Evolutionary conservation across 2,329 filamentous ascomycete genomes (phyloP).

Genomic region (Plectosphaerella sp.): DNA sequence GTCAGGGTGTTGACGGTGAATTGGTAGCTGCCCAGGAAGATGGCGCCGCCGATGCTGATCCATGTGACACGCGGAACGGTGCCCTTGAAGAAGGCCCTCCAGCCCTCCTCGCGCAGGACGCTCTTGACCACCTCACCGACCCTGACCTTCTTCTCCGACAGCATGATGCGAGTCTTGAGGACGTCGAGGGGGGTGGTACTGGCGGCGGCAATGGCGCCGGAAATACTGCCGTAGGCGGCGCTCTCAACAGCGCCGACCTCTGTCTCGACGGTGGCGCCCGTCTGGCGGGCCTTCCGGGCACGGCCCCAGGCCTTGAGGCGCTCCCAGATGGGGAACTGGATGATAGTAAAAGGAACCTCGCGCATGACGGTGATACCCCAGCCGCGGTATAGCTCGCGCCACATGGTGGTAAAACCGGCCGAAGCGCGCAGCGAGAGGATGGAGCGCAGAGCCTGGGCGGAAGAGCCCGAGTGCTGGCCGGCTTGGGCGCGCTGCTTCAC

Average conservation of each 20-base stretch:
- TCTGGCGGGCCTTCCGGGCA: slow-evolving; percentile 19
- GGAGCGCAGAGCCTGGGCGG: slow-evolving; percentile 60
- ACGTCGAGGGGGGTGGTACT: slow-evolving; percentile 93
- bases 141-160: slow-evolving; percentile 65
- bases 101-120: slow-evolving; percentile 61
- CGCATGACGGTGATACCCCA: slow-evolving; percentile 90
- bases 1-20: slow-evolving; percentile 75
- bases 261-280: slow-evolving; percentile 11
- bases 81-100: slow-evolving; percentile 68
- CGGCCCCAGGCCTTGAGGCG: slow-evolving; percentile 72
- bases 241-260: slow-evolving; percentile 71
- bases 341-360: slow-evolving; percentile 94
- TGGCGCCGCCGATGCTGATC: slow-evolving; percentile 91
- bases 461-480: slow-evolving; percentile 69
- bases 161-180: slow-evolving; percentile 94
- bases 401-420: slow-evolving; percentile 54
- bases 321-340: slow-evolving; percentile 98
- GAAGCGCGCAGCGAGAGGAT: slow-evolving; percentile 53
- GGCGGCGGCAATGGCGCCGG: slow-evolving; percentile 81
- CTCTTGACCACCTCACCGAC: slow-evolving; percentile 55
- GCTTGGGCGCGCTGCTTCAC: slow-evolving; percentile 97
- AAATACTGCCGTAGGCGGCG: slow-evolving; percentile 76
- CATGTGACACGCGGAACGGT: slow-evolving; percentile 81
- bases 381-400: slow-evolving; percentile 84
- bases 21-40: slow-evolving; percentile 92